Evolutionary conservation across 75 land plant species (phyloP), one percentile per base, ranked within the genome.

Genomic region (Pinus taeda): DNA sequence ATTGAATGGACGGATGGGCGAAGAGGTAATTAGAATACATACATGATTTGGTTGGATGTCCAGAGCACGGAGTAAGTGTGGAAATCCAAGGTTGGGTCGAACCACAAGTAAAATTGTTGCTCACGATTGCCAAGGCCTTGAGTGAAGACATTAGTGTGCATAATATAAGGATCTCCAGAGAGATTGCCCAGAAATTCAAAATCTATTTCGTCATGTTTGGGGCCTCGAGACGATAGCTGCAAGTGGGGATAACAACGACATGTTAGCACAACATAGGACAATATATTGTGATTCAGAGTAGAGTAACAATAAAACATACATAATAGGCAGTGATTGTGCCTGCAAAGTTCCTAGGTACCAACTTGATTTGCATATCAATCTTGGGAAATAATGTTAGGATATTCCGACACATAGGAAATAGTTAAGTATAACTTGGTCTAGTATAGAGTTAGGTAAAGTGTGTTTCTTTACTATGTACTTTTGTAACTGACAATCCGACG

Each of bases 161-260:
- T 62, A 61, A 89, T 91, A 85, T 85, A 87, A 1, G 93, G 92
- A 79, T 89, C 92, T 2, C 82, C 82, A 2, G 79, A 83, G 15
- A 85, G 81, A 82, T 90, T 92, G 6, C 94, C 94, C 79, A 92
- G 65, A 80, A 90, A 90, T 85, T 92, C 92, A 77, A 92, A 90
- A 45, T 92, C 94, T 62, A 92, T 85, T 82, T 92, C 92, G 79
- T 92, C 92, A 60, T 92, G 94, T 76, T 90, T 84, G 4, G 83
- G 83, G 49, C 78, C 85, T 63, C 83, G 86, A 18, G 94, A 92
- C 3, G 94, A 92, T 36, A 78, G 65, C 76, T 75, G 65, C 20
- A 66, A 7, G 7, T 6, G 49, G 49, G 49, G 9, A 45, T 45
- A 45, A 7, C 49, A 45, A 26, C 26, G 6, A 26, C 49, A 45